Conservation (phyloP, 2,329 filamentous ascomycete species). For the Trichoderma gracile region DNA sequence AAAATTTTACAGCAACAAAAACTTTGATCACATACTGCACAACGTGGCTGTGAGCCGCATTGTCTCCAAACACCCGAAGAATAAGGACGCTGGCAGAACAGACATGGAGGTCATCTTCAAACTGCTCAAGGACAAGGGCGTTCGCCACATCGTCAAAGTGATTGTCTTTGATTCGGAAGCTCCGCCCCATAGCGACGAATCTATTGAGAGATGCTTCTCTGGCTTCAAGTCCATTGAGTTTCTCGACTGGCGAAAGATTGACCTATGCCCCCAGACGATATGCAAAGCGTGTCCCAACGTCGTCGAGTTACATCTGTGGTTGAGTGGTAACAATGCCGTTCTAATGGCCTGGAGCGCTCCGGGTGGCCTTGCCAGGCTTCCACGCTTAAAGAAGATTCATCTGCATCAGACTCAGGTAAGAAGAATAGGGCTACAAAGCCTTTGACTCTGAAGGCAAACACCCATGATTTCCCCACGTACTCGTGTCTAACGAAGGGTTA, state of each 20-base stretch:
- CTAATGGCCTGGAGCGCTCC: neutral
- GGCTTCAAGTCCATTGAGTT: neutral
- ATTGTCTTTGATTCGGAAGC: neutral
- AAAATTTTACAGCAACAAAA: neutral
- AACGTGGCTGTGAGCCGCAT: neutral
- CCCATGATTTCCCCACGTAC: neutral
- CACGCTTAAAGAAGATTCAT: neutral
- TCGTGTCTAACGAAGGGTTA: neutral
- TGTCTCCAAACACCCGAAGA: neutral
- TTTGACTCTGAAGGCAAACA: no score
- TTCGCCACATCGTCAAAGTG: neutral
- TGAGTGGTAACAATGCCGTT: constrained; percentile 1
- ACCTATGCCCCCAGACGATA: neutral
- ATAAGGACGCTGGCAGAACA: neutral
- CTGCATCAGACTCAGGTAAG: neutral
- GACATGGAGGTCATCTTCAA: constrained; percentile 7
- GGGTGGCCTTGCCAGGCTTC: neutral
- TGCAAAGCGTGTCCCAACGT: neutral
- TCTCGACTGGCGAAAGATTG: neutral
- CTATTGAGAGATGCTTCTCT: neutral
- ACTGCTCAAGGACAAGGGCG: neutral
- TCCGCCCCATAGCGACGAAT: constrained; percentile 5
- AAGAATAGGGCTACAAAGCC: no score
- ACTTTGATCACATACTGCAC: neutral
- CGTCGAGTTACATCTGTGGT: neutral